Base-by-base conservation (phyloP, 176 grass and related monocot genomes). In the Ananas comosus region DNA sequence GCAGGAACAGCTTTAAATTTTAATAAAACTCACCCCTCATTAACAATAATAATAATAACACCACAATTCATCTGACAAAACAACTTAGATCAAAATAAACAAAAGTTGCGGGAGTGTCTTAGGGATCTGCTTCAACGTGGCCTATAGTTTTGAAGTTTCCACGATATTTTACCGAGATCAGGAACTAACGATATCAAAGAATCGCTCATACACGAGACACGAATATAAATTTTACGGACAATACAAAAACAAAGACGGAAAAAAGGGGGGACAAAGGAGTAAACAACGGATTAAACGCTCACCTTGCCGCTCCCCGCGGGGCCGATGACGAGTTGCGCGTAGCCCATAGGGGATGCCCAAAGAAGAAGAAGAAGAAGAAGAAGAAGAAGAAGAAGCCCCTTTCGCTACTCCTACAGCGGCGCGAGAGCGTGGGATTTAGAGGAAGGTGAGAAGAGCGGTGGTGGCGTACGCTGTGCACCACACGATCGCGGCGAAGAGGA, bases 301-400 rank as follows among this genome's bases (percentile, higher is more conserved):
- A 96, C 94, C 90, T 99, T 93, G 82, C 90, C 94, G 71, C 94
- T 93, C 50, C 94, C 90, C 5, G 94, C 94, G 29, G 94, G 94
- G 51, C 90, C 87, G 47, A 99, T 99, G 50, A 99, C 94, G 49
- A 99, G 90, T 79, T 93, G 94, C 27, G 94, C 90, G 75, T 82
- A 99, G 1, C 94, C 89, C 94, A 99, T 99, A 25, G 78, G 1
- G 69, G 24, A 71, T 70, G 42, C 51, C 65, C 75, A 50, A 50
- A 63, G 22, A 56, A 7, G 2, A 28, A 4, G 16, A 1, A 10
- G 25, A 24, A 24, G 14, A 50, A 24, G 18, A 0, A 51, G 0
- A 1, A 42, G 27, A 48, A 53, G 16, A 12, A 48, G 4, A 27
- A 12, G 63, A 54, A 21, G 16, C 21, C 56, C 17, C 56, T 22